Evolutionary conservation across 495 filamentous ascomycete genomes (phyloP).

Genomic region (Neurospora pannonica): DNA sequence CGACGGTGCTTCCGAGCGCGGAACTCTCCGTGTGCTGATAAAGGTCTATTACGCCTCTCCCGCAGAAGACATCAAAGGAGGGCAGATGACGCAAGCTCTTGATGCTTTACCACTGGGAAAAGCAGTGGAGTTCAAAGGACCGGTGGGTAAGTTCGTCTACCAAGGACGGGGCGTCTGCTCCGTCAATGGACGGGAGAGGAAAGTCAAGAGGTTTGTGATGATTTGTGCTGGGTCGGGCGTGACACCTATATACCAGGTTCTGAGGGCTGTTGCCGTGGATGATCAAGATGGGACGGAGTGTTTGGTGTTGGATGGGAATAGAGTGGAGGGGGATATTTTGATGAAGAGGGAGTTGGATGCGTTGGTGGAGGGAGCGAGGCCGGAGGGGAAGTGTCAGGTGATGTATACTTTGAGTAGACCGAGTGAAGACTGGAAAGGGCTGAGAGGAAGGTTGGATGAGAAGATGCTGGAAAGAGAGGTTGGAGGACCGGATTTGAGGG

Average conservation of each 20-base stretch:
- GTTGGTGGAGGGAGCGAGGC: constrained; percentile 41
- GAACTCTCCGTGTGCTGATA: constrained; percentile 64
- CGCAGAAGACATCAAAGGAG: constrained; percentile 41
- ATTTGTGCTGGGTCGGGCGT: constrained; percentile 85
- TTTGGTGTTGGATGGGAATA: constrained; percentile 71
- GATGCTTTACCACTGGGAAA: constrained; percentile 62
- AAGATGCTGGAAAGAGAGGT: constrained; percentile 55
- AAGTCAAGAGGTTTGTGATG: constrained; percentile 69
- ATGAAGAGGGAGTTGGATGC: constrained; percentile 66
- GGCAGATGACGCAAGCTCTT: constrained; percentile 78
- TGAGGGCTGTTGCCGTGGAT: constrained; percentile 58
- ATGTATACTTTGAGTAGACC: constrained; percentile 66
- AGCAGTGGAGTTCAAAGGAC: constrained; percentile 79
- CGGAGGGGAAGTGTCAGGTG: constrained; percentile 50
- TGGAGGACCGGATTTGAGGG: constrained; percentile 22
- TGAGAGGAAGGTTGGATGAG: constrained; percentile 57
- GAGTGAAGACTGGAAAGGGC: constrained; percentile 55
- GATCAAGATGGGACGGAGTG: constrained; percentile 39
- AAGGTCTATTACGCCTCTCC: constrained; percentile 73
- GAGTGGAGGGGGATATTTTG: constrained; percentile 74
- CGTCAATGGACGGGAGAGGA: constrained; percentile 49
- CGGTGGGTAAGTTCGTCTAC: constrained; percentile 83
- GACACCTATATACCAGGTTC: constrained; percentile 85
- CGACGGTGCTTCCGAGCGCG: constrained; percentile 41
- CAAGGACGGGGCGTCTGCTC: constrained; percentile 54